These are phyloP conservation scores for Mollisia scopiformis DNA, from an alignment of 2,329 filamentous ascomycete genomes.

Conservation along the genomic window DNA sequence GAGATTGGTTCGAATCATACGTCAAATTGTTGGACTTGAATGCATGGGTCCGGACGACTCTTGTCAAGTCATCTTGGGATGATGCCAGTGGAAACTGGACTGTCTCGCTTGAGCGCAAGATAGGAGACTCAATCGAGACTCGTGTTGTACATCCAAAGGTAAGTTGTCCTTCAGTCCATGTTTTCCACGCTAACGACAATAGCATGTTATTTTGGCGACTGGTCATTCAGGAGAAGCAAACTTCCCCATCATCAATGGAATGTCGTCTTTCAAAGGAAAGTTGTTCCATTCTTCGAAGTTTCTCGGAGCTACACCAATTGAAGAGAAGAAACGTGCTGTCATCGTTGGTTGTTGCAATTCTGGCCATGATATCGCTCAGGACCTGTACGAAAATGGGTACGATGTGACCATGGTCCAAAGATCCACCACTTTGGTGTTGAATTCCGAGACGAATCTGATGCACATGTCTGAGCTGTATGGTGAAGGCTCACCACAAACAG, in stretches of 20 bases:
- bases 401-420: conserved; percentile 72
- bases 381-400: conserved; percentile 68
- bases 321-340: conserved; percentile 60
- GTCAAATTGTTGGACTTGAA: conserved; percentile 66
- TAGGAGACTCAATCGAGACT: conserved; percentile 22
- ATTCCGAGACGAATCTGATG: conserved; percentile 42
- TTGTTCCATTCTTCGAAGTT: conserved; percentile 56
- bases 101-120: conserved; percentile 53
- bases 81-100: conserved; percentile 56
- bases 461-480: conserved; percentile 31
- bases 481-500: conserved; percentile 54
- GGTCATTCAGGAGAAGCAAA: conserved; percentile 59
- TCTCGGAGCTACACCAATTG: conserved; percentile 41
- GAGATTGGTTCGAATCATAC: conserved; percentile 69
- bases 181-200: not conserved
- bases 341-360: conserved; percentile 73
- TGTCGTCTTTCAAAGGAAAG: conserved; percentile 46
- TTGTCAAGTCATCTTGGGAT: conserved; percentile 39
- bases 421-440: conserved; percentile 65
- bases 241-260: conserved; percentile 37
- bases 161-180: not conserved
- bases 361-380: conserved; percentile 70
- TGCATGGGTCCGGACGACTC: conserved; percentile 60
- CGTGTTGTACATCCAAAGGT: conserved; percentile 21
- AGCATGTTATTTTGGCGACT: conserved; percentile 25